A percentile compares a stretch with the other conserved stretches of the same genome.
Evolutionary conservation across 192 early-diverging fungal species (phyloP).

Genomic region (Coemansia javaensis): DNA sequence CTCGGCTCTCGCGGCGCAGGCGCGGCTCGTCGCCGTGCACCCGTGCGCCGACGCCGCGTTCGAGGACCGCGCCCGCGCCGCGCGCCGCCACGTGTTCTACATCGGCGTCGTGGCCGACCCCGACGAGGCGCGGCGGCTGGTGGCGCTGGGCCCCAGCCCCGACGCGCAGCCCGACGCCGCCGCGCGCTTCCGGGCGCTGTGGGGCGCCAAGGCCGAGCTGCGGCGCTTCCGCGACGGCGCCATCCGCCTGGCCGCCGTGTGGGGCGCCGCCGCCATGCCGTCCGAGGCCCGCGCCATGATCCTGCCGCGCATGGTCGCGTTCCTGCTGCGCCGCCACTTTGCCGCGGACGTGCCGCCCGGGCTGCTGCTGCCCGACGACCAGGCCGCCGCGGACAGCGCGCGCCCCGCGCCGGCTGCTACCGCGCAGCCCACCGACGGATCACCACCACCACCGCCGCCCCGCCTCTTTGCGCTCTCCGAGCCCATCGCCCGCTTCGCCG

Average conservation of each 20-base stretch:
- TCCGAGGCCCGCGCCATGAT: slow-evolving; percentile 65
- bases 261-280: slow-evolving; percentile 52
- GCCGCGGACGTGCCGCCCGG: slow-evolving; percentile 31
- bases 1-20: slow-evolving; percentile 13
- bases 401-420: slow-evolving; percentile 4
- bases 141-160: slow-evolving; percentile 81
- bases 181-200: slow-evolving; percentile 68
- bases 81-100: slow-evolving; percentile 45
- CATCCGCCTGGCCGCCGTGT: slow-evolving; percentile 87
- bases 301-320: slow-evolving; percentile 72
- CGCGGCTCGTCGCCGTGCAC: slow-evolving; percentile 38
- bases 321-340: slow-evolving; percentile 75
- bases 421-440: not conserved
- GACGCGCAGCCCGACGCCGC: slow-evolving; percentile 65
- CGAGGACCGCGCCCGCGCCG: slow-evolving; percentile 48
- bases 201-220: slow-evolving; percentile 87
- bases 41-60: slow-evolving; percentile 48
- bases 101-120: slow-evolving; percentile 73
- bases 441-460: not conserved
- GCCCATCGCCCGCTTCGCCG: slow-evolving; percentile 14
- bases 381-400: slow-evolving; percentile 7
- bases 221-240: slow-evolving; percentile 93
- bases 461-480: slow-evolving; percentile 13
- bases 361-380: slow-evolving; percentile 15
- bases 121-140: slow-evolving; percentile 62